Evolutionary conservation across 228 moss, liverwort and hornwort genomes (phyloP), one percentile per base, ranked within the genome.

Genomic region (Sphagnum fallax): DNA sequence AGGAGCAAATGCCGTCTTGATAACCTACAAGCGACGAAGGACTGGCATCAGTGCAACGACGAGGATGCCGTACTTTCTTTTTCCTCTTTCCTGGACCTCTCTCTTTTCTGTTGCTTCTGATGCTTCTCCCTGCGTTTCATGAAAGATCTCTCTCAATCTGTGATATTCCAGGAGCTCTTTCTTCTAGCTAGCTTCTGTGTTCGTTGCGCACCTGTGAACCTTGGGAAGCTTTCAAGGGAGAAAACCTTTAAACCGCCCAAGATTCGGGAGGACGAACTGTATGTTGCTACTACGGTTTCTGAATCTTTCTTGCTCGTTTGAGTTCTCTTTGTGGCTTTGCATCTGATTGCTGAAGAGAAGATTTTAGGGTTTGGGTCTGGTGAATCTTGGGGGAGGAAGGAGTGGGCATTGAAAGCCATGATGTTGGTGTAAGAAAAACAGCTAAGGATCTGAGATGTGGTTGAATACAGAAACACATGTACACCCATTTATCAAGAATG

Each of bases 1-100:
- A 32, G 32, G 32, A 32, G 32, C 32, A 32, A 32, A 32, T 32
- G 32, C 32, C 32, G 32, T 32, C 52, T 51, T 82, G 50, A 50
- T 82, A 73, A 86, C 77, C 14, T 86, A 86, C 32, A 86, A 86
- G 65, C 86, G 86, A 6, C 86, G 86, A 64, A 86, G 32, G 32
- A 32, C 32, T 32, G 32, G 32, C 32, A 32, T 32, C 32, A 32
- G 32, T 32, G 32, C 32, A 69, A 60, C 72, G 80, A 11, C 68
- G 75, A 80, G 15, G 48, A 67, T 4, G 2, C 58, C 67, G 32
- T 70, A 10, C 14, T 64, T 50, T 82, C 80, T 79, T 82, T 58
- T 50, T 0, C 0, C 63, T 73, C 16, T 16, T 10, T n/a, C 6
- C 10, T 64, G 7, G 11, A 13, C 51, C 5, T 65, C 52, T 10